These are phyloP conservation scores for Paraglomus occultum DNA, from an alignment of 192 early-diverging fungal genomes.

Conservation along the genomic window DNA sequence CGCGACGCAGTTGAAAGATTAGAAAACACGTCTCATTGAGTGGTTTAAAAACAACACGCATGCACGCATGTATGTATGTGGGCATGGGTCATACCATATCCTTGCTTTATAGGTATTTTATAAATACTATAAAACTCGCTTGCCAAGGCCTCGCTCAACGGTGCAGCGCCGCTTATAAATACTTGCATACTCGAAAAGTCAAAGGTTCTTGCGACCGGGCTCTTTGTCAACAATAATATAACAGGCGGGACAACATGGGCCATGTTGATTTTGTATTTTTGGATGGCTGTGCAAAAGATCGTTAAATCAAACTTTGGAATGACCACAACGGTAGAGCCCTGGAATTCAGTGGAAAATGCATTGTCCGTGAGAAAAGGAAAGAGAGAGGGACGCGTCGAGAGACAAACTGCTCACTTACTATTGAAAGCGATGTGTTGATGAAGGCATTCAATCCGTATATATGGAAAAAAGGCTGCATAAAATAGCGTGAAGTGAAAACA, in stretches of 20 bases:
- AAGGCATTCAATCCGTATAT: slow-evolving; percentile 43
- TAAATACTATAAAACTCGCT: slow-evolving; percentile 38
- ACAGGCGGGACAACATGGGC: slow-evolving; percentile 65
- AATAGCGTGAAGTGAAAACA: too few species aligned
- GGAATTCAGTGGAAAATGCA: slow-evolving; percentile 23
- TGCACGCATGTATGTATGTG: too few species aligned
- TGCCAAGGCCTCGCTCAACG: slow-evolving; percentile 40
- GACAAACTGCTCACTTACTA: too few species aligned
- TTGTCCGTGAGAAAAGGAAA: too few species aligned
- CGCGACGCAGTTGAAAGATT: too few species aligned
- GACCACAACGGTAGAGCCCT: slow-evolving; percentile 53
- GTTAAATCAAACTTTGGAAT: slow-evolving; percentile 62
- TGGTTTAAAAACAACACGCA: too few species aligned
- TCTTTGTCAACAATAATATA: slow-evolving; percentile 61
- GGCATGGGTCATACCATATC: slow-evolving; percentile 65
- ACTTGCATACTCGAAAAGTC: slow-evolving; percentile 52
- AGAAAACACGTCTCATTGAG: too few species aligned
- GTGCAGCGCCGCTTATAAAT: slow-evolving; percentile 65
- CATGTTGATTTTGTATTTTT: slow-evolving; percentile 47
- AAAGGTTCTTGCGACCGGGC: slow-evolving; percentile 61
- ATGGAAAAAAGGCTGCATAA: slow-evolving; percentile 29
- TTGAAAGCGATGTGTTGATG: too few species aligned
- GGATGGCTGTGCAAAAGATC: slow-evolving; percentile 51
- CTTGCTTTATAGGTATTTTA: slow-evolving; percentile 48
- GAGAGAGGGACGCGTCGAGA: too few species aligned